Base-by-base conservation (phyloP, 169 alveolate species). In the Theileria orientalis region DNA sequence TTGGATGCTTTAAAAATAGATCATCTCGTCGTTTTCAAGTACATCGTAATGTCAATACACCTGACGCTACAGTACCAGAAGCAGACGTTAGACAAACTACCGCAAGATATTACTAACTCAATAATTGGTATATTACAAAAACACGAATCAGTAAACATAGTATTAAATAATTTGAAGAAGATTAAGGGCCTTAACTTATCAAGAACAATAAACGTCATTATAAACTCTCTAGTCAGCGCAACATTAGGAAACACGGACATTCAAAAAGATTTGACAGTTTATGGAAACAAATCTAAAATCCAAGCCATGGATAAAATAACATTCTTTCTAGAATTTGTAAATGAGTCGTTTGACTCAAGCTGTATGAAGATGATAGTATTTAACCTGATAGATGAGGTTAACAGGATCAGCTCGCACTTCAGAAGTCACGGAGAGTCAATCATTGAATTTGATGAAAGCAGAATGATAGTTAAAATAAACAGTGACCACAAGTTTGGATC, bases 31-130 rank as follows among this genome's bases (percentile, higher is more conserved):
- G 32, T 29, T 42, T 42, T 79, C 47, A 79, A 70, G 60, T 66
- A 52, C 46, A 13, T 73, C n/a, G 3, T 79, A 30, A 9, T 72
- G 64, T 63, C 69, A 0, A 33, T 79, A 37, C 37, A 56, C 16
- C 59, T 66, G 23, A 52, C 69, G 76, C 40, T 79, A 1, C 70
- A 72, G 37, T 57, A 63, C 59, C 87, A 79, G 47, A 79, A 71
- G 66, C 75, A 79, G 46, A 72, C 75, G 5, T 19, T 79, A 29
- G 72, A 71, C 30, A 44, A 35, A 33, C 32, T 79, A 0, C 78
- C 75, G 27, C 25, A 13, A 13, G 42, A 40, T 37, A 77, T 61
- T 14, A 69, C 79, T 7, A 54, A 42, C 16, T 59, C 32, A 16
- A 21, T 77, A 3, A 27, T 77, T 16, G 11, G 32, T 0, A 76